These are phyloP conservation scores for Paspalum vaginatum DNA, from an alignment of 176 grass and related monocot species.

Conservation along the genomic window DNA sequence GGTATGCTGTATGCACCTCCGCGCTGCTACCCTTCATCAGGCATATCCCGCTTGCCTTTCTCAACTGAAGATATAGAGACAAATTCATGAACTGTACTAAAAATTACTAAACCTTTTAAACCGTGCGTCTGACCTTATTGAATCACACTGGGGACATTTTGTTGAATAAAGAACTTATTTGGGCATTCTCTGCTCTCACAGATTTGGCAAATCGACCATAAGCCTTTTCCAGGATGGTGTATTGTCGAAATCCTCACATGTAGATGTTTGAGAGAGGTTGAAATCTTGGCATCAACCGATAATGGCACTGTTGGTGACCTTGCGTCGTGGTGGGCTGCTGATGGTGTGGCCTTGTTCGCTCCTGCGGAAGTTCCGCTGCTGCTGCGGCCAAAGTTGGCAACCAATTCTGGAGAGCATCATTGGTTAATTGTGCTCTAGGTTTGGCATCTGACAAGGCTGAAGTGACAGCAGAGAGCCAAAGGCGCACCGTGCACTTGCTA, in stretches of 20 bases:
- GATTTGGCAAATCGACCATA: conserved; percentile 4
- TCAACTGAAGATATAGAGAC: background rate
- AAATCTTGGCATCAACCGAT: background rate
- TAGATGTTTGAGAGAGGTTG: background rate
- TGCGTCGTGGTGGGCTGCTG: background rate
- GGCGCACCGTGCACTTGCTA: conserved; percentile 3
- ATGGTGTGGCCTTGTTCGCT: background rate
- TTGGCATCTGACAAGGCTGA: background rate
- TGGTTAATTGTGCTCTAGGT: background rate
- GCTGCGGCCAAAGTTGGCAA: background rate
- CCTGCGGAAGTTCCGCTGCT: background rate
- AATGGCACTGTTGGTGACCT: background rate
- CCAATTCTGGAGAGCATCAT: conserved; percentile 9
- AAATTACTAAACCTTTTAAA: background rate
- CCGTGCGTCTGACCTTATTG: background rate
- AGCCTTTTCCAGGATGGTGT: background rate
- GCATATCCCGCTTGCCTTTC: background rate
- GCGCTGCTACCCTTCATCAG: background rate
- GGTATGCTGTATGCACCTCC: conserved; percentile 22
- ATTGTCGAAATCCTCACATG: background rate
- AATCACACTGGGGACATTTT: background rate
- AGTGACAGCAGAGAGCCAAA: background rate
- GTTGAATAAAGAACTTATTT: background rate
- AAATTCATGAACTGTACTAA: background rate
- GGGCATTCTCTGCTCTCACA: background rate